Conservation (phyloP, 1,139 yeast species). For the Pichia sp. region DNA sequence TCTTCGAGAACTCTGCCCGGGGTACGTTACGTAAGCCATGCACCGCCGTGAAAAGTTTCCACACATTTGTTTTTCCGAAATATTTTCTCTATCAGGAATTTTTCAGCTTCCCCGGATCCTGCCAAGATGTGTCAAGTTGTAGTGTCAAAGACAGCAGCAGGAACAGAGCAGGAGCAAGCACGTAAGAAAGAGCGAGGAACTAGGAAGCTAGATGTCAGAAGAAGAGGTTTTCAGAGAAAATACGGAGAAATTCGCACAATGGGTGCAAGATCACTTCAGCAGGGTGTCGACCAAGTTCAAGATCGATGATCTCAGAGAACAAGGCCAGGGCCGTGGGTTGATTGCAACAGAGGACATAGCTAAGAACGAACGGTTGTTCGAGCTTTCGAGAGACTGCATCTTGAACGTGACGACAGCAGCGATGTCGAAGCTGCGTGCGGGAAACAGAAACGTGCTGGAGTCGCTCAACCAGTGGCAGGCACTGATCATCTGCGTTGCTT, state of each 20-base stretch:
- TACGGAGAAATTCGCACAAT: constrained; percentile 43
- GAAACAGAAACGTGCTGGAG: constrained; percentile 37
- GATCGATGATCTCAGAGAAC: constrained; percentile 54
- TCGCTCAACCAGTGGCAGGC: constrained; percentile 71
- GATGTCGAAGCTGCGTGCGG: constrained; percentile 36
- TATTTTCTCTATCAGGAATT: not conserved
- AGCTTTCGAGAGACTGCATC: constrained; percentile 57
- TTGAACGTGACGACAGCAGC: constrained; percentile 57
- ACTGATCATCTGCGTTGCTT: constrained; percentile 60
- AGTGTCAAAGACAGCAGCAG: no score
- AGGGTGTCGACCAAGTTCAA: constrained; percentile 51
- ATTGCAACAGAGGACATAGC: constrained; percentile 59
- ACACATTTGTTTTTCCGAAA: not conserved
- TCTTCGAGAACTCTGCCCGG: not conserved
- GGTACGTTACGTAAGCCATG: not conserved
- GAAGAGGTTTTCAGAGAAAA: constrained; percentile 27
- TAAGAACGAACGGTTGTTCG: constrained; percentile 58
- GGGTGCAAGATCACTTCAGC: constrained; percentile 51
- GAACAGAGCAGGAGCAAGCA: no score
- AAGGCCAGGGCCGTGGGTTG: constrained; percentile 74
- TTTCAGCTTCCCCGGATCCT: not conserved
- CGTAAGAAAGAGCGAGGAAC: constrained; percentile 3
- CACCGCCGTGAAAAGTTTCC: constrained; percentile 3
- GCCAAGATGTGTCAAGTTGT: no score
- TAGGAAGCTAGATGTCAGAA: constrained; percentile 3